These are phyloP conservation scores for Mucor ambiguus DNA, from an alignment of 371 early-diverging fungal genomes.

Conservation along the genomic window DNA sequence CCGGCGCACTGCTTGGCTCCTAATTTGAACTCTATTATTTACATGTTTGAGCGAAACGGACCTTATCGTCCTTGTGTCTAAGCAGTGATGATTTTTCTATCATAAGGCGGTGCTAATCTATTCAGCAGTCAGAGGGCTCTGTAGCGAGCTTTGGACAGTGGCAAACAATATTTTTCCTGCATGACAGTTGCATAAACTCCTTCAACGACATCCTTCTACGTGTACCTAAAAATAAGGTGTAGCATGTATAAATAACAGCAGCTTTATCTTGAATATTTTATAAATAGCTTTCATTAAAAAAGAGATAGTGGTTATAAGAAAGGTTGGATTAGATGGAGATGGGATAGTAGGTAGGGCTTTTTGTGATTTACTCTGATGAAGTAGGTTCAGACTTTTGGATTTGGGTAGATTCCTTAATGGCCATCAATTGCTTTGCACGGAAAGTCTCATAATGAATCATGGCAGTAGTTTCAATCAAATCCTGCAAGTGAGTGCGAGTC, in stretches of 20 bases:
- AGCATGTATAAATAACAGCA: neutral
- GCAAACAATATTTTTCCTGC: neutral
- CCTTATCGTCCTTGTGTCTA: neutral
- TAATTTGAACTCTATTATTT: too few relatives aligned
- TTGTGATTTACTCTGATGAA: slow-evolving; percentile 2
- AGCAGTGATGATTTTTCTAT: too few relatives aligned
- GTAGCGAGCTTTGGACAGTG: neutral
- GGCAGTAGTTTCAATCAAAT: slow-evolving; percentile 87
- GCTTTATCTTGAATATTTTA: neutral
- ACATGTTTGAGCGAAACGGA: neutral
- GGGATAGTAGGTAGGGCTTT: neutral
- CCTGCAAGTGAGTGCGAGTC: slow-evolving; percentile 83
- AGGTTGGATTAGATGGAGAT: neutral
- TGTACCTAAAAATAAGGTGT: neutral
- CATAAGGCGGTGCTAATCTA: neutral
- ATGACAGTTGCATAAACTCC: neutral
- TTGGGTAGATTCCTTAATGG: slow-evolving; percentile 74
- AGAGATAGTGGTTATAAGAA: neutral
- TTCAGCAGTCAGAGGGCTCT: neutral
- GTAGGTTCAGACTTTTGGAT: slow-evolving; percentile 14
- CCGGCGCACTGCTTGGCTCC: too few relatives aligned
- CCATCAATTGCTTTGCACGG: slow-evolving; percentile 85
- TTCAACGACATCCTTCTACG: neutral
- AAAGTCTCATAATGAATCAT: slow-evolving; percentile 90
- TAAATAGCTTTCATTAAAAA: neutral